Percentiles rank a stretch among this genome's conserved stretches.
Evolutionary conservation across 2,329 filamentous ascomycete species (phyloP).

Genomic region (Geosmithia flava): DNA sequence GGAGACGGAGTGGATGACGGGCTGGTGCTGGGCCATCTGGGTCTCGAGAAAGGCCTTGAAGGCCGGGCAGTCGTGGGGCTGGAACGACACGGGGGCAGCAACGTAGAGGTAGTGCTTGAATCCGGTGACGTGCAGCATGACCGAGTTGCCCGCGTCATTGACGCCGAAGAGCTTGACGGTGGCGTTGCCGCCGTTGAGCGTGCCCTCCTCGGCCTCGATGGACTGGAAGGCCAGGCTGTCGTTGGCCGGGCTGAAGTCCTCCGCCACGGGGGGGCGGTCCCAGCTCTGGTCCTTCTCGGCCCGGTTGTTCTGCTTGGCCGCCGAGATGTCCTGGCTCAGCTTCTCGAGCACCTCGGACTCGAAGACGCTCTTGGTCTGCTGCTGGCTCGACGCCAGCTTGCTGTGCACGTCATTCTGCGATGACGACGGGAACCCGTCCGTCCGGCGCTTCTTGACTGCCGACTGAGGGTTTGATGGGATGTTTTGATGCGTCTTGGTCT

Average conservation of each 20-base stretch:
- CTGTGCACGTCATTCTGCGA: constrained; percentile 49
- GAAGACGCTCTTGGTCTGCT: constrained; percentile 77
- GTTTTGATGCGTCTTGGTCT: constrained; percentile 53
- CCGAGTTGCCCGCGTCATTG: constrained; percentile 72
- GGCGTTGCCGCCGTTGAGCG: constrained; percentile 59
- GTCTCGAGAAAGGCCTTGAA: constrained; percentile 75
- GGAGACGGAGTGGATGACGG: constrained; percentile 66
- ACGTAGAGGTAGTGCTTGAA: constrained; percentile 97
- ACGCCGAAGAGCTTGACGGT: constrained; percentile 91
- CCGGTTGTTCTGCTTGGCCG: constrained; percentile 66
- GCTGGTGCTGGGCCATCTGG: constrained; percentile 60
- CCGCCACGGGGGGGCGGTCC: constrained; percentile 46
- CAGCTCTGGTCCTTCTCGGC: constrained; percentile 90
- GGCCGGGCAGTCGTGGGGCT: constrained; percentile 60
- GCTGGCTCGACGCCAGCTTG: constrained; percentile 43
- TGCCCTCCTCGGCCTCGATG: constrained; percentile 90
- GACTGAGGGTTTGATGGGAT: constrained; percentile 28
- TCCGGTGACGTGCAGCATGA: constrained; percentile 86
- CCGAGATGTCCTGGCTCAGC: constrained; percentile 84
- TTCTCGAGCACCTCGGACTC: constrained; percentile 92
- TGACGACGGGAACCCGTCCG: constrained; percentile 50
- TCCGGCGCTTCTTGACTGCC: constrained; percentile 69
- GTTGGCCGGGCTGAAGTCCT: constrained; percentile 39
- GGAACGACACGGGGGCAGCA: constrained; percentile 74
- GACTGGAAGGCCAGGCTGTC: constrained; percentile 83